phyloP scores from a whole-genome alignment of 768 basidiomycete species.

The Candolleomyces eurysporus region DNA sequence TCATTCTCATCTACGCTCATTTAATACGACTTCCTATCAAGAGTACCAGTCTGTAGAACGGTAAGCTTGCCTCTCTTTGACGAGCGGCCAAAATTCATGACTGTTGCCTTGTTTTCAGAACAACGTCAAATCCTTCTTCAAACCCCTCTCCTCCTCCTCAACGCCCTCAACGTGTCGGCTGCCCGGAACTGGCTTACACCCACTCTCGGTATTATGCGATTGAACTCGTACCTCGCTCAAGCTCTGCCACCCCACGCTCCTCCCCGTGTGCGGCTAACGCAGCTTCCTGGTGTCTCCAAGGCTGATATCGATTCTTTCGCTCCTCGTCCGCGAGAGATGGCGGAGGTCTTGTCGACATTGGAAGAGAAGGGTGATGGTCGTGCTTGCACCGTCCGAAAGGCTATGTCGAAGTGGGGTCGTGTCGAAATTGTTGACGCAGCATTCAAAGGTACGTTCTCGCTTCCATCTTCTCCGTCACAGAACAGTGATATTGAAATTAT shows the following conservation, averaged over 20 bases:
- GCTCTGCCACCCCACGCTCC: constrained; percentile 64
- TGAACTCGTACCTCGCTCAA: constrained; percentile 78
- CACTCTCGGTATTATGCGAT: constrained; percentile 72
- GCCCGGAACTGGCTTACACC: constrained; percentile 89
- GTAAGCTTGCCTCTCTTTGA: no score
- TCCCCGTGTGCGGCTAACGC: constrained; percentile 52
- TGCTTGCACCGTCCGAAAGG: constrained; percentile 56
- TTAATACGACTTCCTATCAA: constrained; percentile 65
- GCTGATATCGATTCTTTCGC: constrained; percentile 42
- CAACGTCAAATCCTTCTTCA: constrained; percentile 71
- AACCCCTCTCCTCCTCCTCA: constrained; percentile 69
- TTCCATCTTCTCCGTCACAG: no score
- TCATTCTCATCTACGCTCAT: constrained; percentile 83
- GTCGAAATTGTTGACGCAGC: constrained; percentile 77
- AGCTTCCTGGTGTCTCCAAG: constrained; percentile 72
- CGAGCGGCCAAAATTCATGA: no score
- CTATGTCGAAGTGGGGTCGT: constrained; percentile 66
- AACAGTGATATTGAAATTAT: no score
- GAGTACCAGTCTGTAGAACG: constrained; percentile 50
- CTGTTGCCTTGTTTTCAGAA: constrained; percentile 52
- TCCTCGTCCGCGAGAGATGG: constrained; percentile 38
- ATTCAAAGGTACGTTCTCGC: constrained; percentile 56
- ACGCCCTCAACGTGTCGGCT: constrained; percentile 75
- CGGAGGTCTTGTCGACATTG: constrained; percentile 45
- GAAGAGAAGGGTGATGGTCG: constrained; percentile 51